Evolutionary conservation across 202 grass and related monocot species (phyloP), one percentile per base, ranked within the genome.

Genomic region (Saccharum hybrid): DNA sequence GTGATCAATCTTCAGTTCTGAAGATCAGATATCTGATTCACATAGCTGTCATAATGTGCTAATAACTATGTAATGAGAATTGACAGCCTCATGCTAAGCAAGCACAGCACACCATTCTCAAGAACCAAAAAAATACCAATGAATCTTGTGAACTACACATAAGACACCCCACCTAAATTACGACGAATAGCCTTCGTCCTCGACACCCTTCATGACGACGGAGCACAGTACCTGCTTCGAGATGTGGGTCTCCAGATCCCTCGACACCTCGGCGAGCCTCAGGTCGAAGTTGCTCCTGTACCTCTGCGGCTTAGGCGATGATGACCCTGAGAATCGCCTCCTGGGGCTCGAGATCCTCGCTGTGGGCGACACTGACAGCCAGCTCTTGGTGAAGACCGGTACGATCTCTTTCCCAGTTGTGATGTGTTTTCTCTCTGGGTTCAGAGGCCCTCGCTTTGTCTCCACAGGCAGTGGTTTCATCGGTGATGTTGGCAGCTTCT

Each of bases 381-480:
- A 89, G 70, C 61, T 83, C 81, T 86, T 90, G 10, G 90, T 85
- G 78, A 82, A 68, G 12, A 87, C 85, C 1, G 90, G 86, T 7
- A 85, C 81, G 0, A 90, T 96, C 71, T 88, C 86, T 60, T 87
- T 89, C 41, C 75, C 72, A 16, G 88, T 52, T 38, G 68, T 76
- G 49, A 75, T 80, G 19, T 88, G 81, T 63, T 71, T 90, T 49
- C 39, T 85, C 38, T 85, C 84, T 18, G 41, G 69, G 68, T 89
- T 93, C 57, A 94, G 71, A 68, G 93, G 86, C 23, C 96, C 96
- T 3, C 90, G 86, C 68, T 95, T 98, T 8, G 83, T 94, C 78
- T 98, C 96, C 54, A 92, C 16, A 14, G 96, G 96, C 28, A 98
- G 78, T 71, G 93, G 96, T 76, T 92, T 96, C 87, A 98, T 83